Conservation (phyloP, 192 early-diverging fungal genomes). For the Entrophospora sp. region DNA sequence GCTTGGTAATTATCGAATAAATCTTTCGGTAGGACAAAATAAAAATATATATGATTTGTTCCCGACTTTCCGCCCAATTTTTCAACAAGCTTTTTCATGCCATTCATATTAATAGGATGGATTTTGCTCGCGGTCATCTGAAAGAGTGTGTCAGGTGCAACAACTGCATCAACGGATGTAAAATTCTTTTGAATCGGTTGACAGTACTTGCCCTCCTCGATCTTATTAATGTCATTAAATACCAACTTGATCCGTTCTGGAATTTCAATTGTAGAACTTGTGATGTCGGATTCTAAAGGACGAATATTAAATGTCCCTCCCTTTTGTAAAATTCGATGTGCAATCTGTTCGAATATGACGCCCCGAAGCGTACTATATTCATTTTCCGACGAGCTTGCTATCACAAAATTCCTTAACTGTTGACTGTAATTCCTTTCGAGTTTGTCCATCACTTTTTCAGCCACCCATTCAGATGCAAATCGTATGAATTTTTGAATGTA, state of each 20-base stretch:
- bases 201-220: not conserved
- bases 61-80: not conserved
- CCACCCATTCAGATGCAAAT: not conserved
- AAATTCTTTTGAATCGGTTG: slow-evolving; percentile 8
- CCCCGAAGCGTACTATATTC: not conserved
- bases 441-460: not conserved
- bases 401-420: not conserved
- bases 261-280: not conserved
- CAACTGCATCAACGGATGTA: slow-evolving; percentile 6
- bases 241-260: not conserved
- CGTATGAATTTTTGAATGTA: slow-evolving; percentile 2
- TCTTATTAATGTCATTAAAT: not conserved
- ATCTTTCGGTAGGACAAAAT: slow-evolving; percentile 9
- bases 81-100: slow-evolving; percentile 1
- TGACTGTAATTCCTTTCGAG: not conserved
- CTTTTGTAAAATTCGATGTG: not conserved
- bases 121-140: not conserved
- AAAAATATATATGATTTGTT: not conserved
- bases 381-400: not conserved
- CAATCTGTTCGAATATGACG: slow-evolving; percentile 5
- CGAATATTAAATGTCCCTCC: not conserved
- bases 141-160: slow-evolving; percentile 2
- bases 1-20: not conserved
- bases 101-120: slow-evolving; percentile 17
- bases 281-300: slow-evolving; percentile 2